Evolutionary conservation across 331 rosid species (phyloP).

Genomic region (Acacia concinna): DNA sequence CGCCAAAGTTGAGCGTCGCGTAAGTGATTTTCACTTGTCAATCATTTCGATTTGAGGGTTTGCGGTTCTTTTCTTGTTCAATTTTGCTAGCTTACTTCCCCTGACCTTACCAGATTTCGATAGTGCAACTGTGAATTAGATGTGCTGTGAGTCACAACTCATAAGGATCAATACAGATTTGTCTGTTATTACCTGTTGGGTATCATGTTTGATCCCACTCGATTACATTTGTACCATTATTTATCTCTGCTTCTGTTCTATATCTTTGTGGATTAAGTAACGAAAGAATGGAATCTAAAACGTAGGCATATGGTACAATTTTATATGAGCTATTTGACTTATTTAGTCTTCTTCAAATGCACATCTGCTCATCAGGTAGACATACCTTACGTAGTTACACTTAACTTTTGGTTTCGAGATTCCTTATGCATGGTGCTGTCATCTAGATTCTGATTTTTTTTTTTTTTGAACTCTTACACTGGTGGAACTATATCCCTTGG

Average conservation of each 20-base stretch:
- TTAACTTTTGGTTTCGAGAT: background rate
- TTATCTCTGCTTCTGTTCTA: background rate
- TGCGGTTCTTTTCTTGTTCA: background rate
- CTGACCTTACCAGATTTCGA: background rate
- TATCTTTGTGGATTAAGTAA: background rate
- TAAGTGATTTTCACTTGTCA: slow-evolving; percentile 42
- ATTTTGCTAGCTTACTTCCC: background rate
- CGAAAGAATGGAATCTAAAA: background rate
- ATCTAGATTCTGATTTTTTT: background rate
- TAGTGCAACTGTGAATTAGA: background rate
- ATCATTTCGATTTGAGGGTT: slow-evolving; percentile 35
- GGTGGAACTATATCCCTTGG: background rate
- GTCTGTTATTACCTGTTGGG: background rate
- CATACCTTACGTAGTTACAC: background rate
- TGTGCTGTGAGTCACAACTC: background rate
- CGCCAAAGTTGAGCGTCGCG: slow-evolving; percentile 93
- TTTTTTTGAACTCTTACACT: background rate
- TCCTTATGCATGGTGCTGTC: background rate
- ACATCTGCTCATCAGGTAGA: background rate
- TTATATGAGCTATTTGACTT: background rate
- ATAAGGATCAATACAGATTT: background rate
- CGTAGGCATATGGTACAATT: background rate
- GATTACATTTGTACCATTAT: background rate
- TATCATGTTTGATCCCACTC: background rate
- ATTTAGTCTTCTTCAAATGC: background rate